Evolutionary conservation across 192 early-diverging fungal species (phyloP), one percentile per base, ranked within the genome.

Genomic region (Backusella sp.): DNA sequence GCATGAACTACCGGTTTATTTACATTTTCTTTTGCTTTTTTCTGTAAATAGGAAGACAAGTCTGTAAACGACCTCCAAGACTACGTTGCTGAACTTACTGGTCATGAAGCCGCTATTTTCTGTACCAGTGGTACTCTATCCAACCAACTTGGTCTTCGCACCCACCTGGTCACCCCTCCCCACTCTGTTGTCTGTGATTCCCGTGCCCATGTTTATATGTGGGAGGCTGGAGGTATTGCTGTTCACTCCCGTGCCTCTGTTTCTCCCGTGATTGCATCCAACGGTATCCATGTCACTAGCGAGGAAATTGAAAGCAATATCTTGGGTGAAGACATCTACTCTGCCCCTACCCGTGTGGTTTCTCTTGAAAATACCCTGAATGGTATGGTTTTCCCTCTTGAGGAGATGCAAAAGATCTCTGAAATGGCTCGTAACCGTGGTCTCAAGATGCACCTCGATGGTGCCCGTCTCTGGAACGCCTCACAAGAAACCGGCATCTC

Each of bases 401-500:
- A 90, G 15, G 93, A 96, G 30, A 90, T 98, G 32, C 46, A 70
- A 68, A 80, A 88, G 17, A 94, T 98, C 67, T 81, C 82, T 2
- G 81, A 70, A 5, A 73, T 95, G 21, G 92, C 91, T 1, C 75
- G 80, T 1, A 74, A 83, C 4, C 78, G 88, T 19, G 86, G 80
- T 8, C 77, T 96, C n/a, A 84, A 83, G 49, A 86, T 96, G 72
- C 97, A 98, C 80, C 79, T 97, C 26, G 97, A 98, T 74, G 96
- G 97, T 8, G 92, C 97, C 26, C 80, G 97, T 59, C 85, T 97
- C 46, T 98, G 96, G 96, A 93, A 97, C 70, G 97, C 96, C 1
- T 83, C 77, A n/a, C 84, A 86, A 34, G 90, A 84, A 11, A 93
- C 91, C 2, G 95, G 95, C 0, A 84, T 92, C 26, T 74, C 84